Evolutionary conservation across 352 stramenopile genomes (phyloP).

Genomic region (Globisporangium takayamanum): DNA sequence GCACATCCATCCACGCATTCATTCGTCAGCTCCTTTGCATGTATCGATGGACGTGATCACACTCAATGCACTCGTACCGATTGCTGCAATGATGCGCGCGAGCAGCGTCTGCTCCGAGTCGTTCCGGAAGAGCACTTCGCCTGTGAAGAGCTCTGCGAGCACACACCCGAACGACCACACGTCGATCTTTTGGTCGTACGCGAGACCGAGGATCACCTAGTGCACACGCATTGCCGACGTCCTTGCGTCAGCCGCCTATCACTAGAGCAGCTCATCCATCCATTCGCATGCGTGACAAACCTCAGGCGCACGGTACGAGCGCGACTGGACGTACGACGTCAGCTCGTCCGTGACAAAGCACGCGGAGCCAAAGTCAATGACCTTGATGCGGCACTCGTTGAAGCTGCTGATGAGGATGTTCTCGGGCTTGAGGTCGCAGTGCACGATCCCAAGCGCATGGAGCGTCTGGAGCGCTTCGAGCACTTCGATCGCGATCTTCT

Average conservation of each 20-base stretch:
- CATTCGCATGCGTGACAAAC: conserved; percentile 50
- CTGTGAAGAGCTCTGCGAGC: conserved; percentile 83
- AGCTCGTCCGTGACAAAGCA: conserved; percentile 94
- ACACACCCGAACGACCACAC: conserved; percentile 88
- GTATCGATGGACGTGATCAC: neutral
- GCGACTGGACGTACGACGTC: conserved; percentile 96
- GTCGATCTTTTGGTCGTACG: conserved; percentile 85
- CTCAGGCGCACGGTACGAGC: conserved; percentile 96
- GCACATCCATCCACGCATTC: neutral
- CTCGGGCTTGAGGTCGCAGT: conserved; percentile 99
- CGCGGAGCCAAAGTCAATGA: conserved; percentile 98
- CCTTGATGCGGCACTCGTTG: conserved; percentile 90
- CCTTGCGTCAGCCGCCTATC: neutral
- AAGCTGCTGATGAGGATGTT: conserved; percentile 92
- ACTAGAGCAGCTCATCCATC: no score
- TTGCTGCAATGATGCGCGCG: conserved; percentile 82
- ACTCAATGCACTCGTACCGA: conserved; percentile 29
- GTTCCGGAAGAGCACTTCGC: conserved; percentile 85
- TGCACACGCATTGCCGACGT: neutral
- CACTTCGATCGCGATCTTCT: conserved; percentile 94
- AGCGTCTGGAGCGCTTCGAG: conserved; percentile 87
- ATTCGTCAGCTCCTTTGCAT: neutral
- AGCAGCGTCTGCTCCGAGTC: conserved; percentile 90
- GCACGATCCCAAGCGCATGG: conserved; percentile 90
- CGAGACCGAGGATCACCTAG: conserved; percentile 94